Conservation (phyloP, 2,329 filamentous ascomycete genomes). For the Sodiomyces alkalinus region DNA sequence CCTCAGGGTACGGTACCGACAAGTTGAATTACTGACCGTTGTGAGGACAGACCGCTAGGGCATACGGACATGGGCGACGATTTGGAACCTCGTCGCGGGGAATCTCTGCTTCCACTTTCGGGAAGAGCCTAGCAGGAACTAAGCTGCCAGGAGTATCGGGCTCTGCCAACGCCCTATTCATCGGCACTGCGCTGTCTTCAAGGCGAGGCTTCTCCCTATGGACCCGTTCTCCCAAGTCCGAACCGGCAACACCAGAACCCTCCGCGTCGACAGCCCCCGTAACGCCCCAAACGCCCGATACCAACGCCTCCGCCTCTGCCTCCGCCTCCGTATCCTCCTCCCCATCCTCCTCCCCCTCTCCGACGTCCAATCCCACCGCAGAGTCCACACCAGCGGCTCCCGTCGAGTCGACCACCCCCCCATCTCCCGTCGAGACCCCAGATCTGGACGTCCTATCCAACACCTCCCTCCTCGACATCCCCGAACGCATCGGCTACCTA, state of each 20-base stretch:
- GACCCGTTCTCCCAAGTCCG: constrained; percentile 1
- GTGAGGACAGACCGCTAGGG: constrained; percentile 9
- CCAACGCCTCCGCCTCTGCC: constrained; percentile 9
- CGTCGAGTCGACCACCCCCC: constrained; percentile 3
- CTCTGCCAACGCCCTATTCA: too few relatives aligned
- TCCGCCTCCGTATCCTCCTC: constrained; percentile 4
- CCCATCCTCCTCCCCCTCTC: constrained; percentile 10
- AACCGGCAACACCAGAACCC: constrained; percentile 6
- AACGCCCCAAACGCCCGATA: too few relatives aligned
- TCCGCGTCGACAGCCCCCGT: constrained; percentile 6
- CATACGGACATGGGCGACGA: constrained; percentile 18
- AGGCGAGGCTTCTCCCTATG: constrained; percentile 2
- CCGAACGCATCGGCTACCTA: constrained; percentile 70
- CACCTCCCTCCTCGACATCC: constrained; percentile 39
- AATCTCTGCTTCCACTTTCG: too few relatives aligned
- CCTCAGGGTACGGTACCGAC: too few relatives aligned
- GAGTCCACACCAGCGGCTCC: constrained; percentile 8
- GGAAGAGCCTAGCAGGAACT: too few relatives aligned
- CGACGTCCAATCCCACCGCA: constrained; percentile 17
- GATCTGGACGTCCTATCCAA: constrained; percentile 14
- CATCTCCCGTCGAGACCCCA: constrained; percentile 11
- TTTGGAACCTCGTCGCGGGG: constrained; percentile 18
- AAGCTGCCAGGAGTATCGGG: too few relatives aligned
- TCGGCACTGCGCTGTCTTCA: neutral
- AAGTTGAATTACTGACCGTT: neutral